Conservation (phyloP, 331 rosid genomes). For the Dryas integrifolia region DNA sequence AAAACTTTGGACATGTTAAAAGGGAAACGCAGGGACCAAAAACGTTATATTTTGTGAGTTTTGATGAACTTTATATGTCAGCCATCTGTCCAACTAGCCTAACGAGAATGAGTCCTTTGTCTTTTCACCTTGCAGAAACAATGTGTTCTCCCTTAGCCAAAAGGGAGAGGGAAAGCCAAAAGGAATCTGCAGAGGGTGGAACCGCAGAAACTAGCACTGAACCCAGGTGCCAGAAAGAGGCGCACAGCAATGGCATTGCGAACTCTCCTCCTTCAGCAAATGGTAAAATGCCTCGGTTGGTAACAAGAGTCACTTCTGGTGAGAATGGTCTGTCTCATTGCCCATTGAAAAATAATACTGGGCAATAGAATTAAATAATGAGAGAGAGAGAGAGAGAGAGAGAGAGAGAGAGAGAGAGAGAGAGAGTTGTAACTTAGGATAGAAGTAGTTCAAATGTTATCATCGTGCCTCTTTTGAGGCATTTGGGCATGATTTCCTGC, state of each 20-base stretch:
- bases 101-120: conserved; percentile 19
- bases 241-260: conserved; percentile 29
- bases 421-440: conserved; percentile 16
- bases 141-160: conserved; percentile 32
- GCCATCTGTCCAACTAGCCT: conserved; percentile 5
- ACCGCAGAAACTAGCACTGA: conserved; percentile 32
- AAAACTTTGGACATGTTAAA: neutral
- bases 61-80: conserved; percentile 6
- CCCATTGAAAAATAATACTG: conserved; percentile 23
- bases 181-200: conserved; percentile 27
- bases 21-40: neutral
- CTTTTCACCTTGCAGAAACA: conserved; percentile 40
- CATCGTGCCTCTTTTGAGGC: neutral
- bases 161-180: conserved; percentile 20
- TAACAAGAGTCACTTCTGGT: conserved; percentile 27
- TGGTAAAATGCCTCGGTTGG: conserved; percentile 27
- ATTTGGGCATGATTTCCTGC: conserved; percentile 18
- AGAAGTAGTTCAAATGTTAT: conserved; percentile 18
- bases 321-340: conserved; percentile 31
- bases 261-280: conserved; percentile 35
- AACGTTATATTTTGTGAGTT: conserved; percentile 23
- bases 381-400: conserved; percentile 12
- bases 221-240: conserved; percentile 29
- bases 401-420: conserved; percentile 25
- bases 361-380: conserved; percentile 21